phyloP scores from a whole-genome alignment of 2,329 filamentous ascomycete species.

The Penicillium concentricum region DNA sequence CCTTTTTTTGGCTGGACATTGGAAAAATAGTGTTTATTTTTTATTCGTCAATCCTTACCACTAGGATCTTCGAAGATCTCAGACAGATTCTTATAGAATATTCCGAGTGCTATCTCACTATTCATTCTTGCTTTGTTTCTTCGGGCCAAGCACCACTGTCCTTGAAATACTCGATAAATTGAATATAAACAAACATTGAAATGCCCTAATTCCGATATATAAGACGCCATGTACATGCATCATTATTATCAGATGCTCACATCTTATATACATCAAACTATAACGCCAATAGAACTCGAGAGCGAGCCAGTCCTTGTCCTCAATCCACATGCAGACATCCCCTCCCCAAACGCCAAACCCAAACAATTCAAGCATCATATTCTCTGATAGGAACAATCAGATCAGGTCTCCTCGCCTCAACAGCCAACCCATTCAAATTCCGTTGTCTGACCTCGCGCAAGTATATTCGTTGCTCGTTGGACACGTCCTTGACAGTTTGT shows the following conservation, averaged over 20 bases:
- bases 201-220: neutral
- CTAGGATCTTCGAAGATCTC: neutral
- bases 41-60: slow-evolving; percentile 5
- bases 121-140: neutral
- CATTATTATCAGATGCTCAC: neutral
- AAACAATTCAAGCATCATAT: slow-evolving; percentile 10
- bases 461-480: slow-evolving; percentile 28
- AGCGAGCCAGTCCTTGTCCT: neutral
- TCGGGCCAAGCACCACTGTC: neutral
- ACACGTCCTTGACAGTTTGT: slow-evolving; percentile 11
- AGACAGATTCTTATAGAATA: neutral
- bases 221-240: neutral
- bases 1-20: slow-evolving; percentile 15
- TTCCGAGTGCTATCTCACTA: neutral
- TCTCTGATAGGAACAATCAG: slow-evolving; percentile 20
- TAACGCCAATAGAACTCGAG: neutral
- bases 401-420: slow-evolving; percentile 18
- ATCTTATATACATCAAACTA: neutral
- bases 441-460: slow-evolving; percentile 29
- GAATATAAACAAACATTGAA: neutral
- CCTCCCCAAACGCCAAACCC: neutral
- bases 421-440: slow-evolving; percentile 23
- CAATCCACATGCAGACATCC: neutral
- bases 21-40: slow-evolving; percentile 10
- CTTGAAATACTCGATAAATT: neutral